These are phyloP conservation scores for Boletus rubropictus DNA, from an alignment of 768 basidiomycete species.

Conservation along the genomic window DNA sequence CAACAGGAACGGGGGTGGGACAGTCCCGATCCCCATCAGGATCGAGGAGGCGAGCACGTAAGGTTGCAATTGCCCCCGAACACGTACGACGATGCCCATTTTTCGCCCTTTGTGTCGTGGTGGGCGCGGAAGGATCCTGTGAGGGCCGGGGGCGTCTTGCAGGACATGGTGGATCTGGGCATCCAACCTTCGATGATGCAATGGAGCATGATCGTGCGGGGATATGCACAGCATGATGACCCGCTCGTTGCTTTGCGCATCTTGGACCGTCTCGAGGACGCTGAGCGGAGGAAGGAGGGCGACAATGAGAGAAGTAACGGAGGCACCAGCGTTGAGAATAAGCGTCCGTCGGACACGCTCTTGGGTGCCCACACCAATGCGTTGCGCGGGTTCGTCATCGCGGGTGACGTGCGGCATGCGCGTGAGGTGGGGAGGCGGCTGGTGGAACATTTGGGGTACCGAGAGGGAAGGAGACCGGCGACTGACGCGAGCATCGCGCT, in stretches of 20 bases:
- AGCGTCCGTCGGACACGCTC: constrained; percentile 3
- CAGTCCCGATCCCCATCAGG: not conserved
- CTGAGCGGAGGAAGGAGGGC: not conserved
- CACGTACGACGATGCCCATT: constrained; percentile 36
- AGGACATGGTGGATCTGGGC: constrained; percentile 48
- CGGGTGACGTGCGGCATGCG: constrained; percentile 27
- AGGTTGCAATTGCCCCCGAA: constrained; percentile 22
- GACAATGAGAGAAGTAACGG: not conserved
- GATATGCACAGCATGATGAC: constrained; percentile 40
- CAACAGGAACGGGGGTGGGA: not conserved
- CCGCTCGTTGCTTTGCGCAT: constrained; percentile 34
- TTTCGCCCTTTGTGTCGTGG: constrained; percentile 48
- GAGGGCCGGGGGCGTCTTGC: constrained; percentile 37
- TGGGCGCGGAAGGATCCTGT: constrained; percentile 30
- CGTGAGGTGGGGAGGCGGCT: constrained; percentile 29
- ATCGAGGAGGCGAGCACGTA: not conserved
- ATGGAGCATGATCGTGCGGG: constrained; percentile 45
- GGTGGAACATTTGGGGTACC: constrained; percentile 18
- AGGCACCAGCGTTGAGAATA: not conserved
- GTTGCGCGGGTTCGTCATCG: constrained; percentile 34
- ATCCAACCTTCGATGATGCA: constrained; percentile 43
- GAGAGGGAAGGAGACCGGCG: constrained; percentile 15
- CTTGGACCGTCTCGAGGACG: constrained; percentile 38
- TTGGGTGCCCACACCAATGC: constrained; percentile 36
- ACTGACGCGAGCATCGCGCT: constrained; percentile 22